Conservation (phyloP, 2,329 filamentous ascomycete species). For the Ceratocystis colombiana region DNA sequence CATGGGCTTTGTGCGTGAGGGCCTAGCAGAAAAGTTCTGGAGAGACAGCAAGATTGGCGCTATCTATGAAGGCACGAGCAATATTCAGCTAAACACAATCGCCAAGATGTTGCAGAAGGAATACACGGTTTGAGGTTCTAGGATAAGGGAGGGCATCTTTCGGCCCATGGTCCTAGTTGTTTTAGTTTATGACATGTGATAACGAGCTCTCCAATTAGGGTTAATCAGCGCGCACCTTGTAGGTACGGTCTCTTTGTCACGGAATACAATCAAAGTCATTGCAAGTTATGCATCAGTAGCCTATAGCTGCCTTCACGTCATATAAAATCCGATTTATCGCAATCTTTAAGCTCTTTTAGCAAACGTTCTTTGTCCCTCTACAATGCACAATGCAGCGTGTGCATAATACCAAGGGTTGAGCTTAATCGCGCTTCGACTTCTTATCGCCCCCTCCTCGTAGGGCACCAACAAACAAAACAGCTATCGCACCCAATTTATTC, state of each 20-base stretch:
- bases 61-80: slow-evolving; percentile 88
- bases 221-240: background rate
- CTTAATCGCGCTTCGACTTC: background rate
- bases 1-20: slow-evolving; percentile 96
- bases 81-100: slow-evolving; percentile 59
- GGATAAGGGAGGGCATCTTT: background rate
- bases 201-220: background rate
- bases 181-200: background rate
- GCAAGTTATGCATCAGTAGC: no score
- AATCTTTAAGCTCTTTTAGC: no score
- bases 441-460: slow-evolving; percentile 2
- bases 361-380: no score
- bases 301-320: no score
- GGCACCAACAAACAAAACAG: background rate
- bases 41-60: slow-evolving; percentile 97
- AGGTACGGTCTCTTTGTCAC: background rate
- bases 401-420: background rate
- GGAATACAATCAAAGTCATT: no score
- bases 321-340: no score
- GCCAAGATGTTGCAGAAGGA: slow-evolving; percentile 54
- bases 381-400: background rate
- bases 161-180: background rate
- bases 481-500: slow-evolving; percentile 1
- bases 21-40: slow-evolving; percentile 95
- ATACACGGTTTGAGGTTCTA: slow-evolving; percentile 38